Base-by-base conservation (phyloP, 306 rosid species). In the Glycine latifolia region DNA sequence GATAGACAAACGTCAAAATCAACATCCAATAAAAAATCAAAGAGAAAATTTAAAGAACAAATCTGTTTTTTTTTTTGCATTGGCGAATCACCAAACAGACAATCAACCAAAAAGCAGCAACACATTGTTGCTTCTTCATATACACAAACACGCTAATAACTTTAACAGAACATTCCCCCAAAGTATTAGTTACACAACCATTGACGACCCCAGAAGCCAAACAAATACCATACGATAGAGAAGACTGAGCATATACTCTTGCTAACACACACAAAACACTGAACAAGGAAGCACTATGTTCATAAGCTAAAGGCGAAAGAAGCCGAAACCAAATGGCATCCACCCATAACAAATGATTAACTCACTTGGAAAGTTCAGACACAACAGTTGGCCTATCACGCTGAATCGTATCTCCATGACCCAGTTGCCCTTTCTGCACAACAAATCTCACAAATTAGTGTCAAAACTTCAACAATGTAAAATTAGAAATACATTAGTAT, bases 371-470 rank as follows among this genome's bases (percentile, higher is more conserved):
- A 83, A 95, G 97, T 79, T 84, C 99, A 48, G 99, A 95, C 44
- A 95, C 98, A 67, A 93, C 92, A 50, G 99, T 93, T 3, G 99
- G 99, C 86, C 99, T 90, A 84, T 93, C 99, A 14, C 99, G 98
- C 89, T 90, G 98, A 84, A 93, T 88, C 55, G 11, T 84, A 84
- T 95, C 99, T 77, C 99, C 99, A 75, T 95, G 99, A 62, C 99
- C 99, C 78, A 95, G 86, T 85, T 95, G 99, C 71, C 99, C 99
- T 78, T 91, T 95, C 99, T 95, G 96, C 77, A 71, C 81, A 86
- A 37, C 82, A 79, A 73, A 74, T 59, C 63, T 68, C 66, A 76
- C 8, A 11, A 79, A 73, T 85, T 61, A 81, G 70, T 20, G 14
- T 10, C n/a, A 73, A 12, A 43, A 4, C 66, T 76, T 3, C 43